Percentiles rank a stretch among this genome's conserved stretches.
Conservation (phyloP, 768 basidiomycete species). For the Auriscalpium orientale region DNA sequence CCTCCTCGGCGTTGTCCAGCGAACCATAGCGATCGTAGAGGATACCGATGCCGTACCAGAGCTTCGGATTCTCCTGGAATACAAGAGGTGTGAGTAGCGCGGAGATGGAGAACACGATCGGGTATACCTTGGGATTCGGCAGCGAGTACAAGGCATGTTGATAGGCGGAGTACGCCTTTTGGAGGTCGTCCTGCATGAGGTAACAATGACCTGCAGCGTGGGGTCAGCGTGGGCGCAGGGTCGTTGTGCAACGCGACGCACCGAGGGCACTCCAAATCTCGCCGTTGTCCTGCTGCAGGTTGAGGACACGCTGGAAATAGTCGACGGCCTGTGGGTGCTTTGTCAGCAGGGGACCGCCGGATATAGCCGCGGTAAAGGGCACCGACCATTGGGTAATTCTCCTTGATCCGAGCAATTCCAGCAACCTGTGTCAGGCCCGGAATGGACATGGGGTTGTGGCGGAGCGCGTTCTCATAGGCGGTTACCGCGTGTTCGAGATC, state of each 20-base stretch:
- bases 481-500: constrained; percentile 88
- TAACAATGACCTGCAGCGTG: constrained; percentile 77
- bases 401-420: constrained; percentile 93
- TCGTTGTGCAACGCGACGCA: constrained; percentile 28
- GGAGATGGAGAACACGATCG: constrained; percentile 2
- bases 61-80: constrained; percentile 82
- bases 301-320: constrained; percentile 89
- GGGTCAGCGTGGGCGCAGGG: constrained; percentile 9
- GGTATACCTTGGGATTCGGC: constrained; percentile 82
- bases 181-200: constrained; percentile 98
- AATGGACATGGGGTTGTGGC: constrained; percentile 90
- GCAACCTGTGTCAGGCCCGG: constrained; percentile 90
- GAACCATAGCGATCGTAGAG: constrained; percentile 98
- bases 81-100: constrained; percentile 1
- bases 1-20: constrained; percentile 97
- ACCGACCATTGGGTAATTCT: constrained; percentile 90
- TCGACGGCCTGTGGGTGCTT: constrained; percentile 71
- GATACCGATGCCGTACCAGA: constrained; percentile 99
- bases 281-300: constrained; percentile 90
- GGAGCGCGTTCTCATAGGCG: constrained; percentile 91
- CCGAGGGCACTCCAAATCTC: constrained; percentile 98
- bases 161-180: constrained; percentile 97
- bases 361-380: constrained; percentile 9
- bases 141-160: constrained; percentile 96
- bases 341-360: constrained; percentile 10